A percentile compares a stretch with the other conserved stretches of the same genome.
phyloP scores from a whole-genome alignment of 1,284 basidiomycete species.

The Ceraceosorus guamensis region DNA sequence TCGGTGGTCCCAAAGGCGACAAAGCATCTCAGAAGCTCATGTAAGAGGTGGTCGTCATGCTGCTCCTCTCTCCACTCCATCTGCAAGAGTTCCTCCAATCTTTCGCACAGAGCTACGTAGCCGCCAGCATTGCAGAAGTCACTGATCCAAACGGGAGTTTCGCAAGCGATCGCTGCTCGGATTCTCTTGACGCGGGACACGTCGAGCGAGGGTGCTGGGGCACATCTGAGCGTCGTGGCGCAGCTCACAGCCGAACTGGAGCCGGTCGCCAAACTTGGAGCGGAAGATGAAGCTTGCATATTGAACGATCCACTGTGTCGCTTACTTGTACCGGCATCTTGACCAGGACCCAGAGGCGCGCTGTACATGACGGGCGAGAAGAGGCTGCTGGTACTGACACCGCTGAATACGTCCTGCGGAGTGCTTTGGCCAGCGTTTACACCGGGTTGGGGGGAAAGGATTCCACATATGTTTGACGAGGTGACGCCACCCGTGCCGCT shows the following conservation, averaged over 20 bases:
- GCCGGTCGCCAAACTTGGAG: too few species aligned
- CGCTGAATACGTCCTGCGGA: too few species aligned
- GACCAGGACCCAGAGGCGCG: too few species aligned
- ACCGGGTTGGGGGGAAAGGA: too few species aligned
- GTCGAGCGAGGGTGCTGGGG: conserved; percentile 8
- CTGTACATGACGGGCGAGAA: too few species aligned
- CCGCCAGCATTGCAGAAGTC: conserved; percentile 73
- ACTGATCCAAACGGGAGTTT: conserved; percentile 68
- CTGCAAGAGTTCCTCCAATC: conserved; percentile 84
- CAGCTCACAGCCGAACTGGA: neutral
- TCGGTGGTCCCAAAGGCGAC: conserved; percentile 85
- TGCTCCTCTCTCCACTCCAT: conserved; percentile 98
- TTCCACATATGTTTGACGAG: too few species aligned
- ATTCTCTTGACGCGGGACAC: conserved; percentile 20
- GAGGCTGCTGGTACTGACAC: too few species aligned
- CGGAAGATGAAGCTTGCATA: too few species aligned
- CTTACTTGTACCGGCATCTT: too few species aligned
- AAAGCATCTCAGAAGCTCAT: conserved; percentile 85
- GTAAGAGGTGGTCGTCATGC: conserved; percentile 87
- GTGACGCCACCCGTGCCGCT: too few species aligned
- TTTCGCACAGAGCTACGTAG: conserved; percentile 71
- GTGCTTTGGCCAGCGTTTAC: too few species aligned
- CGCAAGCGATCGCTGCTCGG: conserved; percentile 38
- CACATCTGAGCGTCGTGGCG: conserved; percentile 1
- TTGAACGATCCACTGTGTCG: too few species aligned